Evolutionary conservation across 2,329 filamentous ascomycete species (phyloP), one percentile per base, ranked within the genome.

Genomic region (Trichoderma asperellum): DNA sequence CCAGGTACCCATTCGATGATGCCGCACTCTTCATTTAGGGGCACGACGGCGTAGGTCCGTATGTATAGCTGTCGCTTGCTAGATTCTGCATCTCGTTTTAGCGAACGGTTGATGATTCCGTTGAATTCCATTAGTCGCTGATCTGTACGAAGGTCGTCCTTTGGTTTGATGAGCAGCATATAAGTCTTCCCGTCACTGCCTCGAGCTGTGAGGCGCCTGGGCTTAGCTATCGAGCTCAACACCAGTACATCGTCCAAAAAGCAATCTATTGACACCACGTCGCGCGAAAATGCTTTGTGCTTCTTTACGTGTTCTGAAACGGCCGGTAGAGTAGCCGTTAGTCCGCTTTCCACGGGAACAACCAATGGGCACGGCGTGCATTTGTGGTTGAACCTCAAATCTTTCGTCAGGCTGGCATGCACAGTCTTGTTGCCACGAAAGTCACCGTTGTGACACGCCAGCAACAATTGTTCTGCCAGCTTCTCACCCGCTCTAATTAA

Each of bases 91-190:
- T 98, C 94, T 71, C 92, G 90, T 77, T 97, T 97, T 68, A 99
- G 82, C 2, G 95, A 93, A 70, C 96, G 88, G 78, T 99, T 99
- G 83, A 99, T 98, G 88, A 98, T 96, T 57, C 91, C 90, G 78
- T 98, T 99, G 84, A 99, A 99, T 77, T 99, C 96, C 94, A 99
- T 99, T 24, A 99, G 89, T 63, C 96, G 93, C 79, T 98, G 95
- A 76, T 99, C 96, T 73, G 97, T 99, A 62, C 96, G 91, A 29
- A 99, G 87, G 78, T 99, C 96, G 78, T 99, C 96, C 79, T 98
- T 98, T 10, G 96, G 96, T 77, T 99, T 99, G 83, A 97, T 96
- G 68, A 99, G 86, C 8, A 99, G 87, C 72, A 93, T 92, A 78
- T 99, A 99, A 21, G 87, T 86, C 70, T 91, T 91, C 8, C 96